Conservation (phyloP, 495 filamentous ascomycete genomes). For the Neurospora sp. region DNA sequence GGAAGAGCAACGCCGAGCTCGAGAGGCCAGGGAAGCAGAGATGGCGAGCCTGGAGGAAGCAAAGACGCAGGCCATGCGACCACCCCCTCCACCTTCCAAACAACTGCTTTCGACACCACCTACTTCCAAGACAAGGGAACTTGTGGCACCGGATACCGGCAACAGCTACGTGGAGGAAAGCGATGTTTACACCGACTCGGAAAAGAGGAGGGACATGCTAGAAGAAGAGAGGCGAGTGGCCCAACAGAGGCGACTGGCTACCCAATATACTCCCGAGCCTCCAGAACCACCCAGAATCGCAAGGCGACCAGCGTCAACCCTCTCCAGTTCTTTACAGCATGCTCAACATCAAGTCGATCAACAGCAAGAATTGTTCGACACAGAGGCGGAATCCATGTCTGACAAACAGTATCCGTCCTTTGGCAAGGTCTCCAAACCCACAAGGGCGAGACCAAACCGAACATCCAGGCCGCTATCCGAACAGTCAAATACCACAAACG, state of each 20-base stretch:
- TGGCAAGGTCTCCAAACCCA: background rate
- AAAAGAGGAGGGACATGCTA: background rate
- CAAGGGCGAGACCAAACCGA: background rate
- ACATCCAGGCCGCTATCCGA: background rate
- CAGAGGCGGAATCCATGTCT: background rate
- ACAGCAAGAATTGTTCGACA: background rate
- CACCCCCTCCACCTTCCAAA: background rate
- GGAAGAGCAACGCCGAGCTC: background rate
- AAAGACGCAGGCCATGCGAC: background rate
- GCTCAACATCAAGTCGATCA: background rate
- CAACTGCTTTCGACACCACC: background rate
- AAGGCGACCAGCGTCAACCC: background rate
- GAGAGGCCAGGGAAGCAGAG: background rate
- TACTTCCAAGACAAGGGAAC: background rate
- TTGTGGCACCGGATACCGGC: background rate
- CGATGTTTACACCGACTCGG: background rate
- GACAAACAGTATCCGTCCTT: background rate
- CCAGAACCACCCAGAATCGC: background rate
- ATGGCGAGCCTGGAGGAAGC: background rate
- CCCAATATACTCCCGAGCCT: background rate
- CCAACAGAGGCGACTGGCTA: background rate
- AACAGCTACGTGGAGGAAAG: background rate
- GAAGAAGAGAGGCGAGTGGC: background rate
- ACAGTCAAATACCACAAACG: background rate
- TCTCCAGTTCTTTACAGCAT: background rate